These are phyloP conservation scores for Pichia exigua DNA, from an alignment of 805 yeast species.

Conservation along the genomic window DNA sequence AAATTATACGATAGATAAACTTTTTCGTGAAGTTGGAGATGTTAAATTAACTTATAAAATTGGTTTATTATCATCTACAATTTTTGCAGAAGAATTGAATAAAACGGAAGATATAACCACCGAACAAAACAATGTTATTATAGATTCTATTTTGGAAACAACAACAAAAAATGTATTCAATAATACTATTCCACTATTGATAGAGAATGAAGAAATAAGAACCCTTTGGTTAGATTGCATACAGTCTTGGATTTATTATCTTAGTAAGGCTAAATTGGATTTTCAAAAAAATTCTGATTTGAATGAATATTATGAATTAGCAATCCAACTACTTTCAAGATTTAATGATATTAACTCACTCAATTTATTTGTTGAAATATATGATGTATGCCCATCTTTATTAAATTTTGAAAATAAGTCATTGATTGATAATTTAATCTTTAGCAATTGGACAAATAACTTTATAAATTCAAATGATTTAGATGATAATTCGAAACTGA, in stretches of 20 bases:
- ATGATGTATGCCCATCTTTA: conserved; percentile 40
- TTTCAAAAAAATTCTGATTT: conserved; percentile 24
- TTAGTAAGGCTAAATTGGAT: conserved; percentile 31
- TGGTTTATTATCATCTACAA: conserved; percentile 33
- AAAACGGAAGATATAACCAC: conserved; percentile 29
- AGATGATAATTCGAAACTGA: conserved; percentile 33
- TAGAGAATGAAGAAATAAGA: background rate
- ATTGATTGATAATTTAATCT: conserved; percentile 29
- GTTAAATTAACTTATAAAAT: background rate
- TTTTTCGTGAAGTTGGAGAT: background rate
- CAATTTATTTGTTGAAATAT: conserved; percentile 34
- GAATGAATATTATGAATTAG: conserved; percentile 10
- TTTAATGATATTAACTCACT: conserved; percentile 22
- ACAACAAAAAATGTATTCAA: conserved; percentile 10
- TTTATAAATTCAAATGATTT: conserved; percentile 29
- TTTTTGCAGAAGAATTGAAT: conserved; percentile 44
- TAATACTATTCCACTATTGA: background rate
- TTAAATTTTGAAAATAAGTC: conserved; percentile 27
- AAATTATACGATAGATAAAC: background rate
- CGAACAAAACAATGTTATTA: conserved; percentile 33
- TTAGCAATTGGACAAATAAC: conserved; percentile 37
- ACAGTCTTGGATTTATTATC: conserved; percentile 31
- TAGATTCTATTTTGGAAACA: conserved; percentile 27
- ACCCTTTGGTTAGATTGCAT: conserved; percentile 26
- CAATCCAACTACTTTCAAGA: conserved; percentile 15